These are phyloP conservation scores for Phaeodactylum tricornutum DNA, from an alignment of 108 stramenopile genomes.

Conservation along the genomic window DNA sequence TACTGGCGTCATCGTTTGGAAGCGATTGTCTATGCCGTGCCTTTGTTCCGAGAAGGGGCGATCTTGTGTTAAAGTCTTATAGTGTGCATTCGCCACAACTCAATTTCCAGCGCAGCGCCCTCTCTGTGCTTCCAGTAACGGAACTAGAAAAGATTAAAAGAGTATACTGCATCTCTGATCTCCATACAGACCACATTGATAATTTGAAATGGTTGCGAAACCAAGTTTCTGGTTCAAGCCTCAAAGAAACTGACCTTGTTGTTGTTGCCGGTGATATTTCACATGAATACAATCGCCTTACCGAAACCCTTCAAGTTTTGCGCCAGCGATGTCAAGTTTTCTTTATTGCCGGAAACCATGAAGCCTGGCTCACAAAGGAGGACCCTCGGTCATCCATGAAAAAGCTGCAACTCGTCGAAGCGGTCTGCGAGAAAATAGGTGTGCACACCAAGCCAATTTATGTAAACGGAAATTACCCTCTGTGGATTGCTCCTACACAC, in stretches of 20 bases:
- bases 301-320: conserved; percentile 15
- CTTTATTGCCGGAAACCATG: conserved; percentile 52
- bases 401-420: conserved; percentile 22
- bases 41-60: too few relatives aligned
- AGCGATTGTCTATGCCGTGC: too few relatives aligned
- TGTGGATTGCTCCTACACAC: conserved; percentile 32
- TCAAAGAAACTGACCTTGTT: conserved; percentile 14
- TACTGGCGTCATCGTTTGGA: too few relatives aligned
- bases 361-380: conserved; percentile 34
- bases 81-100: not conserved
- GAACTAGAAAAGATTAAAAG: conserved; percentile 7
- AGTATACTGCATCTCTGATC: conserved; percentile 33
- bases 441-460: conserved; percentile 23
- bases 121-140: not conserved
- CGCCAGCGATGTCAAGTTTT: conserved; percentile 17
- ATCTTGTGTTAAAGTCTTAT: too few relatives aligned
- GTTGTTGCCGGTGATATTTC: conserved; percentile 56
- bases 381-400: conserved; percentile 9
- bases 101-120: not conserved
- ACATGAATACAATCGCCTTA: conserved; percentile 24
- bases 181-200: conserved; percentile 38
- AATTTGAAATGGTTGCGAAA: conserved; percentile 36
- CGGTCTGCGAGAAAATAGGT: conserved; percentile 18
- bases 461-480: conserved; percentile 8
- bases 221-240: not conserved